Percentiles rank a stretch among this genome's conserved stretches.
phyloP scores from a whole-genome alignment of 148 eudicot species.

The Nepenthes mirabilis region DNA sequence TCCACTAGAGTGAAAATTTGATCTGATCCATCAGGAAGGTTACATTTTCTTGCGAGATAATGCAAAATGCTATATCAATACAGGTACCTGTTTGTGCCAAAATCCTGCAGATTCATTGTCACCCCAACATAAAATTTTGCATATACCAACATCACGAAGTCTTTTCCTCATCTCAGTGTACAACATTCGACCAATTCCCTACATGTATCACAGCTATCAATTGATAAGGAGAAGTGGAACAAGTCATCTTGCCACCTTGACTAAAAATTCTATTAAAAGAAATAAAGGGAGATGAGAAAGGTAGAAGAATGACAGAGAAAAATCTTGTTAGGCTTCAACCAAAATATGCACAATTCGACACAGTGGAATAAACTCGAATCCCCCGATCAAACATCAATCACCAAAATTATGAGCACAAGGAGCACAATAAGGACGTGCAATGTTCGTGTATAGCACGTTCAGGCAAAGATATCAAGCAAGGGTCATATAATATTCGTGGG shows the following conservation, averaged over 20 bases:
- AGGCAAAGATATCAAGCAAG: too few species aligned
- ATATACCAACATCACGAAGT: slow-evolving; percentile 56
- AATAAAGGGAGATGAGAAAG: neutral
- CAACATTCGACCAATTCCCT: slow-evolving; percentile 66
- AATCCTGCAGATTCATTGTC: slow-evolving; percentile 85
- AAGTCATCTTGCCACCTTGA: neutral
- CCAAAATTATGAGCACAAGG: too few species aligned
- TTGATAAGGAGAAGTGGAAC: neutral
- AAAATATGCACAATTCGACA: too few species aligned
- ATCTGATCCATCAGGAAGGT: too few species aligned
- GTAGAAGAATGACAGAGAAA: neutral
- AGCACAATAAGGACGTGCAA: too few species aligned
- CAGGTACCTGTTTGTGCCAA: slow-evolving; percentile 78
- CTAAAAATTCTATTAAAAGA: neutral
- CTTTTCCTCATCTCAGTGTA: slow-evolving; percentile 63
- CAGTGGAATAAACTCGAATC: too few species aligned
- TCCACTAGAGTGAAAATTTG: too few species aligned
- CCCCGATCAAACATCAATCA: too few species aligned
- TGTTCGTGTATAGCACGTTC: too few species aligned
- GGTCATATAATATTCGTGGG: too few species aligned
- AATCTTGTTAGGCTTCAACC: too few species aligned
- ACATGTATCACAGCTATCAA: neutral
- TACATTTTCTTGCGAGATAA: too few species aligned
- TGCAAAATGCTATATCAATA: neutral
- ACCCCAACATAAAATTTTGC: slow-evolving; percentile 75